A percentile compares a stretch with the other conserved stretches of the same genome.
Evolutionary conservation across 1,139 yeast species (phyloP).

Genomic region (Saccharomyces hybrid): DNA sequence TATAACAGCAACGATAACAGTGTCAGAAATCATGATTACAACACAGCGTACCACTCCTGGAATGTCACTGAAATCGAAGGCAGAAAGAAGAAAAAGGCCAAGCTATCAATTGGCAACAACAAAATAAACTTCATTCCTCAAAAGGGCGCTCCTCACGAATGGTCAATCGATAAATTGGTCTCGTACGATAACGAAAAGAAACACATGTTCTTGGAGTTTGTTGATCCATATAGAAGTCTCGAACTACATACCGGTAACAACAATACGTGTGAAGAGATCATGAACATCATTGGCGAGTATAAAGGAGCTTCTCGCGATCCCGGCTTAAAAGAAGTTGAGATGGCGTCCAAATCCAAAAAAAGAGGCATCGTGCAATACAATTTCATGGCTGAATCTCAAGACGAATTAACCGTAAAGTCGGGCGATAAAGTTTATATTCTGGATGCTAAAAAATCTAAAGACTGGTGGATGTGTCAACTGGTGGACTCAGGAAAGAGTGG

Average conservation of each 20-base stretch:
- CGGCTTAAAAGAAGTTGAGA: constrained; percentile 79
- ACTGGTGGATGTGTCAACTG: constrained; percentile 95
- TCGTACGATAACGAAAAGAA: constrained; percentile 82
- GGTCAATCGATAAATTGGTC: constrained; percentile 68
- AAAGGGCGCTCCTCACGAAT: constrained; percentile 49
- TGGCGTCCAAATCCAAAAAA: constrained; percentile 62
- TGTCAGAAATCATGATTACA: constrained; percentile 6
- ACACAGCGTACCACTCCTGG: constrained; percentile 50
- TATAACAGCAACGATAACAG: constrained; percentile 21
- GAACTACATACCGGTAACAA: constrained; percentile 87
- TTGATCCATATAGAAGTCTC: constrained; percentile 68
- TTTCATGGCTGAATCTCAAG: constrained; percentile 82
- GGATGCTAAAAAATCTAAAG: constrained; percentile 71
- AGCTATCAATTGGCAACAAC: constrained; percentile 53
- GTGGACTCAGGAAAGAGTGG: constrained; percentile 69
- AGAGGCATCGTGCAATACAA: constrained; percentile 71
- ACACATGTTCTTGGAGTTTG: constrained; percentile 83
- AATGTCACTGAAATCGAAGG: constrained; percentile 87
- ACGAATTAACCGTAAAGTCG: constrained; percentile 70
- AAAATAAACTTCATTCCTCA: constrained; percentile 49
- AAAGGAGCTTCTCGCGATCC: constrained; percentile 73
- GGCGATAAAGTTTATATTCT: constrained; percentile 77
- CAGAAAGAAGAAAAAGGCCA: constrained; percentile 67
- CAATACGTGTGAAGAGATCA: constrained; percentile 79
- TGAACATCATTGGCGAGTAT: constrained; percentile 70